Evolutionary conservation across 176 grass and related monocot genomes (phyloP).

Genomic region (Stipa capillata): DNA sequence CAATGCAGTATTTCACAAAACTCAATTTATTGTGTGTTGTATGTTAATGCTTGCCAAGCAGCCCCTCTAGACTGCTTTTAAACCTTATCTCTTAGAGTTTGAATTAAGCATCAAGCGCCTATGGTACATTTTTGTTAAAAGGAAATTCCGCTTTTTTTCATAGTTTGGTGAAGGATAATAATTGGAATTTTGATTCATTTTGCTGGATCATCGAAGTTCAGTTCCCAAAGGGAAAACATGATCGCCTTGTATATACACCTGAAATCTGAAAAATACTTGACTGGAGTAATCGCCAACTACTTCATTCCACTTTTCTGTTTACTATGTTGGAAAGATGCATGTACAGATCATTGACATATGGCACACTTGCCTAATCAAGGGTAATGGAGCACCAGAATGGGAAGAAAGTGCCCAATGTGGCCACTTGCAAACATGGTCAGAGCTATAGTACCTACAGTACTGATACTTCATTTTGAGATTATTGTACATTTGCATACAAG

Average conservation of each 20-base stretch:
- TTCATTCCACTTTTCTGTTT: background rate
- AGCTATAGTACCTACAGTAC: background rate
- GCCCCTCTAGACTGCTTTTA: constrained; percentile 31
- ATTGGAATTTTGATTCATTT: constrained; percentile 1
- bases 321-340: background rate
- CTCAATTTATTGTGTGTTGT: constrained; percentile 48
- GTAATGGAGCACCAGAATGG: background rate
- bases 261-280: background rate
- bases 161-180: constrained; percentile 10
- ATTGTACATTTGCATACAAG: constrained; percentile 1
- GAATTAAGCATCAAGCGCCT: constrained; percentile 26
- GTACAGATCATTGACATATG: background rate
- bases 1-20: constrained; percentile 43
- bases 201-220: background rate
- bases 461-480: background rate
- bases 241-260: background rate
- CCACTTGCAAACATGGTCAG: constrained; percentile 4
- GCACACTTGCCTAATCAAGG: constrained; percentile 3
- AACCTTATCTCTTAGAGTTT: constrained; percentile 16
- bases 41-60: constrained; percentile 42
- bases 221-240: background rate
- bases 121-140: constrained; percentile 25
- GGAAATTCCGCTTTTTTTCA: constrained; percentile 8
- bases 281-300: background rate
- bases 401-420: constrained; percentile 7